Conservation (phyloP, 768 basidiomycete genomes). For the Mycena polygramma region DNA sequence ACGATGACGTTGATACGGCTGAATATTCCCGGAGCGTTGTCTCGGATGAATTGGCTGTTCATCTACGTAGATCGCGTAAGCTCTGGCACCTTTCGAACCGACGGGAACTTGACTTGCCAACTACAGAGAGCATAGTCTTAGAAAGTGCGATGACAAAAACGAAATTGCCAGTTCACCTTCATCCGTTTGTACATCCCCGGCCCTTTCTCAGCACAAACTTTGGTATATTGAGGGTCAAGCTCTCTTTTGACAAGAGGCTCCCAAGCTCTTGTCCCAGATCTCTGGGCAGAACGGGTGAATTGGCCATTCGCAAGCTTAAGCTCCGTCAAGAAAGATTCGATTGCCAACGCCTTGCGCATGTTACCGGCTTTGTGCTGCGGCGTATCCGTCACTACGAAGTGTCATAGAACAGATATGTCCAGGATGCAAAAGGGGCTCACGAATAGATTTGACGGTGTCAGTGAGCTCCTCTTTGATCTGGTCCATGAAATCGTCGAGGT, state of each 20-base stretch:
- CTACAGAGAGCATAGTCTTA: neutral
- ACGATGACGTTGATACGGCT: neutral
- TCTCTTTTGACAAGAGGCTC: conserved; percentile 13
- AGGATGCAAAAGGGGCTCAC: neutral
- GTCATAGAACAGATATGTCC: no score
- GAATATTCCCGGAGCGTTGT: conserved; percentile 2
- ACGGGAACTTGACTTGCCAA: conserved; percentile 21
- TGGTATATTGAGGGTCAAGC: conserved; percentile 21
- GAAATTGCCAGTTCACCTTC: conserved; percentile 24
- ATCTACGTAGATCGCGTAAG: neutral
- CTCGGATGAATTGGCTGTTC: conserved; percentile 7
- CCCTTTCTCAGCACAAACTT: conserved; percentile 24
- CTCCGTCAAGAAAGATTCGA: conserved; percentile 4
- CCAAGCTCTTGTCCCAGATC: conserved; percentile 31
- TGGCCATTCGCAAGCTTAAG: neutral
- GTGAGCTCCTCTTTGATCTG: neutral
- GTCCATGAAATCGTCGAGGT: neutral
- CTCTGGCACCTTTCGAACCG: neutral
- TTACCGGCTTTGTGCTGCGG: no score
- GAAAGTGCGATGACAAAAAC: neutral
- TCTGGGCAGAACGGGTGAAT: conserved; percentile 9
- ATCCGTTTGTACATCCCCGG: conserved; percentile 36
- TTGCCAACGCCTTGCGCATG: conserved; percentile 15
- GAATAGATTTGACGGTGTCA: neutral
- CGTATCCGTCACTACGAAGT: neutral